Base-by-base conservation (phyloP, 164 flowering plant genomes). In the Echeveria elegans region DNA sequence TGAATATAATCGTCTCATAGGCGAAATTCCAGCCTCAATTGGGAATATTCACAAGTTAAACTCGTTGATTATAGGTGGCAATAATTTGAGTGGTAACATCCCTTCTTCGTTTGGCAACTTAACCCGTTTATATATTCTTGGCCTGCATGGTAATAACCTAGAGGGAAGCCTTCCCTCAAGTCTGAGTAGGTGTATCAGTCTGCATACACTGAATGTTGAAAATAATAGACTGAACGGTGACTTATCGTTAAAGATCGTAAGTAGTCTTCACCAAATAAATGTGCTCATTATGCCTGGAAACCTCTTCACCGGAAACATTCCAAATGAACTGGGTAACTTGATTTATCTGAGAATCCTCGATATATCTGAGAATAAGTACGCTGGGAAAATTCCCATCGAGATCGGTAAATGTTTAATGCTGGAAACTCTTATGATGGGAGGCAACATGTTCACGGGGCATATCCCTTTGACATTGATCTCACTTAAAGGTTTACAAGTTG, bases 301-400 rank as follows among this genome's bases (percentile, higher is more conserved):
- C 15, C 0, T 41, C n/a, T n/a, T n/a, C n/a, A n/a, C n/a, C n/a
- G n/a, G 80, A 16, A 19, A 29, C 6, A 8, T 65, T 23, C 67
- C 67, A 23, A 23, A 12, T 2, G 52, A 40, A 21, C 7, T 65
- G 19, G 67, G 67, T 28, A 14, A 21, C n/a, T 26, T 65, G 50
- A 26, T 23, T 9, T 14, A 65, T 41, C 9, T 65, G 16, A 18
- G 21, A 1, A 1, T 9, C 19, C 30, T 65, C 15, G 21, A 38
- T 11, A 26, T 65, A 4, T 38, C 47, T 23, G 32, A 41, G 1
- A 65, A 65, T 28, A 43, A 41, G 19, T 65, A 19, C 14, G 41
- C 67, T 16, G 67, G 67, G 2, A 8, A 65, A 65, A 65, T 65
- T 65, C 67, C 67, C 24, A 5, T 1, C 2, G 67, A 65, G 30